Conservation (phyloP, 1,284 basidiomycete species). For the Athelia psychrophila region DNA sequence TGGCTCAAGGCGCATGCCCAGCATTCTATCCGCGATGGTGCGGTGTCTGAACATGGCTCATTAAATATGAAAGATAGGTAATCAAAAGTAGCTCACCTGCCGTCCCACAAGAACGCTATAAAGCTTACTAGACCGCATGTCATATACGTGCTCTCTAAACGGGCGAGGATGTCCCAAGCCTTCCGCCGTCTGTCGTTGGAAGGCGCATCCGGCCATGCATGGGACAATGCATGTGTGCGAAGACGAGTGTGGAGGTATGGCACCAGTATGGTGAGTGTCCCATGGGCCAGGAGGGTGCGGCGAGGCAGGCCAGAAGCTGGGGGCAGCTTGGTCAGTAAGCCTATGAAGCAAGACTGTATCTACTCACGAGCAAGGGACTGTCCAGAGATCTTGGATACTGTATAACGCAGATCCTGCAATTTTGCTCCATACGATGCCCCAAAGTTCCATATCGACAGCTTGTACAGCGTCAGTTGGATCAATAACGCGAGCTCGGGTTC, state of each 20-base stretch:
- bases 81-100: conserved; percentile 54
- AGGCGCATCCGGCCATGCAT: conserved; percentile 89
- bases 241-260: conserved; percentile 80
- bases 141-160: conserved; percentile 65
- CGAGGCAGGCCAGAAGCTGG: conserved; percentile 63
- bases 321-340: conserved; percentile 5
- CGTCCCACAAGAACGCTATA: conserved; percentile 82
- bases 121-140: conserved; percentile 74
- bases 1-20: conserved; percentile 80
- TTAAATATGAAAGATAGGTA: conserved; percentile 1
- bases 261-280: conserved; percentile 70
- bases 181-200: conserved; percentile 72
- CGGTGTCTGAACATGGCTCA: conserved; percentile 62
- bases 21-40: conserved; percentile 78
- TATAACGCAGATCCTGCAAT: conserved; percentile 82
- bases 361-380: conserved; percentile 33
- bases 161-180: conserved; percentile 72
- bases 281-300: conserved; percentile 64
- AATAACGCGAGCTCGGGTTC: conserved; percentile 83
- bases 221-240: conserved; percentile 73
- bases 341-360: conserved; percentile 4
- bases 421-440: conserved; percentile 89
- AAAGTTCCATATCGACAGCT: conserved; percentile 79
- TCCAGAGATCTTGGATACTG: conserved; percentile 22
- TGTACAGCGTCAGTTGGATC: conserved; percentile 80